Conservation (phyloP, 176 grass and related monocot species). For the Oryza punctata region DNA sequence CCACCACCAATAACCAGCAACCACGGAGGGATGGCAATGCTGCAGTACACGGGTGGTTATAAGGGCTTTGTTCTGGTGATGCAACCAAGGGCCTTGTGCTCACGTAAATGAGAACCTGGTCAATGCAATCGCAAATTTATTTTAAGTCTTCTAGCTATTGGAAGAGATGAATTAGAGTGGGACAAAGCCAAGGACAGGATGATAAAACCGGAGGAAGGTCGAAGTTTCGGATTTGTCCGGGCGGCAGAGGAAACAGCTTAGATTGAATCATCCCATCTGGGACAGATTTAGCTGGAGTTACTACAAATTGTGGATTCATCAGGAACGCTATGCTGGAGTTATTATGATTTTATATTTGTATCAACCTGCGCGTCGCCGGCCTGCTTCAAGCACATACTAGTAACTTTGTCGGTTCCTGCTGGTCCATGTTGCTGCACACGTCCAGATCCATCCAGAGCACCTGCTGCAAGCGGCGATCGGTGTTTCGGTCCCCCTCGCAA, state of each 20-base stretch:
- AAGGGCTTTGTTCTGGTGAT: neutral
- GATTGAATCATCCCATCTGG: neutral
- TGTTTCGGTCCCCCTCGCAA: neutral
- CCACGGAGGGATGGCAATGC: neutral
- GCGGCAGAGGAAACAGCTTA: constrained; percentile 15
- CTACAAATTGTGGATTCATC: neutral
- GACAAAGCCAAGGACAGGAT: neutral
- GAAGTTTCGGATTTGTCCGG: neutral
- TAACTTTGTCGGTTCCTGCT: neutral
- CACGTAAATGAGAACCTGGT: neutral
- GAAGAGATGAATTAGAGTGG: neutral
- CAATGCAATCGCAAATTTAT: neutral
- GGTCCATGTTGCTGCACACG: neutral
- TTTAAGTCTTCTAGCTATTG: neutral
- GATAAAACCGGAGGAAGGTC: no score
- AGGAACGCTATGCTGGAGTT: neutral
- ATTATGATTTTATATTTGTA: neutral
- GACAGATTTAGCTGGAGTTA: neutral
- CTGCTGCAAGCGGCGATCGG: neutral
- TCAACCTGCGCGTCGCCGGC: neutral
- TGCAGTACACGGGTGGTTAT: neutral
- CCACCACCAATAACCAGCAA: neutral
- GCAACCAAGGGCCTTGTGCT: constrained; percentile 22
- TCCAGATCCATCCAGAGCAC: neutral
- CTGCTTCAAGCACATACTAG: neutral